Percentiles rank a stretch among this genome's conserved stretches.
These are phyloP conservation scores for Talaromyces sp. DNA, from an alignment of 2,329 filamentous ascomycete genomes.

Conservation along the genomic window DNA sequence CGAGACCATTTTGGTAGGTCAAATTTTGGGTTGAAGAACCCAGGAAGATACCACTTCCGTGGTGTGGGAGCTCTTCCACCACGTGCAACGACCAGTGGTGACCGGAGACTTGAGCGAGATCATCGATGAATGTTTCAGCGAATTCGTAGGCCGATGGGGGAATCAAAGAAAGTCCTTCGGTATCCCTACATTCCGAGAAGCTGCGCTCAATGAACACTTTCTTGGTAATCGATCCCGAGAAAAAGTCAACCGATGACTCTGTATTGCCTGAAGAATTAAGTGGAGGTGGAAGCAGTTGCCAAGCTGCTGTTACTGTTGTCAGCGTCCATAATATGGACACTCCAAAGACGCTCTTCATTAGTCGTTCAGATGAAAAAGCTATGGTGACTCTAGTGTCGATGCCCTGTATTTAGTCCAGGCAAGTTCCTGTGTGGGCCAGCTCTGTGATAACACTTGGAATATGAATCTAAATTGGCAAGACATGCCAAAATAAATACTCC, in stretches of 20 bases:
- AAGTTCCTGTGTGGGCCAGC: background rate
- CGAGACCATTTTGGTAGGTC: constrained; percentile 42
- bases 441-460: background rate
- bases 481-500: background rate
- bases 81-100: constrained; percentile 36
- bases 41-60: constrained; percentile 39
- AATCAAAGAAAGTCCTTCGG: constrained; percentile 45
- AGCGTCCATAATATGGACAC: background rate
- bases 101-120: constrained; percentile 39
- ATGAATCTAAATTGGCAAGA: background rate
- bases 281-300: constrained; percentile 37
- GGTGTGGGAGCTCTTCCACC: constrained; percentile 28
- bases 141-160: constrained; percentile 48
- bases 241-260: background rate
- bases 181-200: constrained; percentile 38
- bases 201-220: constrained; percentile 38
- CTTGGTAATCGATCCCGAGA: constrained; percentile 8
- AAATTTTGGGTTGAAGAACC: constrained; percentile 25
- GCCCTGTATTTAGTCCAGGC: background rate
- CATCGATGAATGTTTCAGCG: constrained; percentile 40
- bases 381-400: background rate
- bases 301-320: constrained; percentile 19
- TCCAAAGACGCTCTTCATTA: background rate
- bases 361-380: background rate
- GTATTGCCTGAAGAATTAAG: constrained; percentile 13